phyloP scores from a whole-genome alignment of 805 yeast species.

The Lachancea lanzarotensis region DNA sequence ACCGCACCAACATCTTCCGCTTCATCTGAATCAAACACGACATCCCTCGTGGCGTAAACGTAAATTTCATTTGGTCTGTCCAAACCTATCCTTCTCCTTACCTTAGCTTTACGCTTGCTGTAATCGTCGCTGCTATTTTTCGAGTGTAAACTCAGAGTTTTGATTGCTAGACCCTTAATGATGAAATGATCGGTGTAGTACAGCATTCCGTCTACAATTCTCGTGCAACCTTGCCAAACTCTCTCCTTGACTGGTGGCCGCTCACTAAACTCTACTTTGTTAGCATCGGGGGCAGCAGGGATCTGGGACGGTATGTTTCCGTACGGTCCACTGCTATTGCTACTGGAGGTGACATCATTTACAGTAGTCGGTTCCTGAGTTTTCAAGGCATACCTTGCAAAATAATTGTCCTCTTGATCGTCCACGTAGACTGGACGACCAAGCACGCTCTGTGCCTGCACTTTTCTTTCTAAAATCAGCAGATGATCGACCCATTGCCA shows the following conservation, averaged over 20 bases:
- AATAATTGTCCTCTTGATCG: constrained; percentile 35
- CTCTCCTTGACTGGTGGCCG: constrained; percentile 3
- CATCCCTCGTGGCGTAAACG: constrained; percentile 39
- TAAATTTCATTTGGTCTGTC: constrained; percentile 34
- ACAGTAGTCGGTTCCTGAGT: constrained; percentile 23
- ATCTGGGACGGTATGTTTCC: not conserved
- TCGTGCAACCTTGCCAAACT: constrained; percentile 16
- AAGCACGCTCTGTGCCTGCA: constrained; percentile 63
- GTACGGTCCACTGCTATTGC: not conserved
- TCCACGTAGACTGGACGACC: constrained; percentile 75
- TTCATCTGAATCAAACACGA: constrained; percentile 34
- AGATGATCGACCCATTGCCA: constrained; percentile 84
- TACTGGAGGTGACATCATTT: constrained; percentile 7
- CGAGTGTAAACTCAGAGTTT: constrained; percentile 37
- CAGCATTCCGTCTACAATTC: constrained; percentile 36
- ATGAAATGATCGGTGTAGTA: constrained; percentile 48
- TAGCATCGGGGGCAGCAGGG: not conserved
- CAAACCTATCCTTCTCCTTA: constrained; percentile 24
- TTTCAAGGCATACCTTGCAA: constrained; percentile 26
- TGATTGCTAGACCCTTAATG: constrained; percentile 52
- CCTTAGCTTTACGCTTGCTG: constrained; percentile 18
- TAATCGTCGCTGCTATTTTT: constrained; percentile 22
- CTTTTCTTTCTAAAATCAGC: constrained; percentile 46
- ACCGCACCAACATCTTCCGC: constrained; percentile 9
- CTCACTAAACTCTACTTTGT: constrained; percentile 8